phyloP scores from a whole-genome alignment of 2,329 filamentous ascomycete species.

The Laburnicola sp. region DNA sequence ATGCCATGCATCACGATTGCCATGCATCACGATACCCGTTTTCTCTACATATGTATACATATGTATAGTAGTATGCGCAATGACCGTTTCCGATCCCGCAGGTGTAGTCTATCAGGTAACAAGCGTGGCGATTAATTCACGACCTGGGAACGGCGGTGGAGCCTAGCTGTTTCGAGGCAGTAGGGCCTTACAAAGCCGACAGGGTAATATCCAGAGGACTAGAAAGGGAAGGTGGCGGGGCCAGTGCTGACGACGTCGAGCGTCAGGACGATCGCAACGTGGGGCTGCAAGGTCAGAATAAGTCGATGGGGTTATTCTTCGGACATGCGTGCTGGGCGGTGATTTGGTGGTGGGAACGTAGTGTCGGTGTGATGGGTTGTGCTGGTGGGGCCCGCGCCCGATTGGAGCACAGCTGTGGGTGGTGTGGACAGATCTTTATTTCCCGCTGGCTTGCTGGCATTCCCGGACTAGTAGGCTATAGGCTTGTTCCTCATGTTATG shows the following conservation, averaged over 20 bases:
- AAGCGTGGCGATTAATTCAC: constrained; percentile 2
- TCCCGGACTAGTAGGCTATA: not conserved
- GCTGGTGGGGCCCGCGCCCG: too few species aligned
- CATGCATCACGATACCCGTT: too few species aligned
- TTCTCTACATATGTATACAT: not conserved
- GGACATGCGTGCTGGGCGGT: not conserved
- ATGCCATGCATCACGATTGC: too few species aligned
- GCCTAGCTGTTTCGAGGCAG: not conserved
- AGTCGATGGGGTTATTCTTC: not conserved
- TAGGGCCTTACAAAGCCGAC: constrained; percentile 1
- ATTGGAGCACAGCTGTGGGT: too few species aligned
- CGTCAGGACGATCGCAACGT: too few species aligned
- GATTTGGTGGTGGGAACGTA: not conserved
- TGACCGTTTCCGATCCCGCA: not conserved
- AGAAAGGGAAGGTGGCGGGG: constrained; percentile 14
- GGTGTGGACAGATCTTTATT: too few species aligned
- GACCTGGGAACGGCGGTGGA: not conserved
- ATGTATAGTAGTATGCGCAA: not conserved
- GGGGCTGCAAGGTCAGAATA: too few species aligned
- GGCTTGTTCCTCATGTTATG: not conserved
- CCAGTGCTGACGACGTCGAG: not conserved
- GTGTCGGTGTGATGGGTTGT: too few species aligned
- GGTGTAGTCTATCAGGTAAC: not conserved
- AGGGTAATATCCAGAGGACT: not conserved
- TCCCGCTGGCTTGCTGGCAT: too few species aligned